A percentile compares a stretch with the other conserved stretches of the same genome.
Evolutionary conservation across 495 filamentous ascomycete species (phyloP).

Genomic region (Poronia punctata): DNA sequence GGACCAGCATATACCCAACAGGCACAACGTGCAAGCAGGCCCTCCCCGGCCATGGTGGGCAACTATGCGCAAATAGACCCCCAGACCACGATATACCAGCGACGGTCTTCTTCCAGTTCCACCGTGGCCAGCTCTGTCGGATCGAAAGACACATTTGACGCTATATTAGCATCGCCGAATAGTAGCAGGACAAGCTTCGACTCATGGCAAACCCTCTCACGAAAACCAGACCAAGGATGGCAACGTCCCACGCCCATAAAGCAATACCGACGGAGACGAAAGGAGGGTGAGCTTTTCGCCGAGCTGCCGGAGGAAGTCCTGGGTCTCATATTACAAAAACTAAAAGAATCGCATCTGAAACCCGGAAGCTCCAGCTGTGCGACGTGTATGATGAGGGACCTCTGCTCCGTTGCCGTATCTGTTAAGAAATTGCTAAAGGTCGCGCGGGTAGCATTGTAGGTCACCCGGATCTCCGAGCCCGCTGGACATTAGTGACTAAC

Average conservation of each 20-base stretch:
- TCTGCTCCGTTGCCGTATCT: conserved; percentile 59
- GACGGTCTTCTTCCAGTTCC: conserved; percentile 19
- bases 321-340: conserved; percentile 42
- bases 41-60: conserved; percentile 19
- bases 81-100: conserved; percentile 16
- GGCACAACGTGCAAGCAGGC: conserved; percentile 10
- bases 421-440: conserved; percentile 62
- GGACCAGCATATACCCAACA: conserved; percentile 15
- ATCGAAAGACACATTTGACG: conserved; percentile 25
- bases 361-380: conserved; percentile 48
- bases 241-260: conserved; percentile 33
- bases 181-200: conserved; percentile 39
- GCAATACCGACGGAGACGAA: conserved; percentile 27
- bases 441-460: conserved; percentile 58
- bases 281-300: conserved; percentile 44
- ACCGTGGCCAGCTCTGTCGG: conserved; percentile 19
- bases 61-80: conserved; percentile 26
- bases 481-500: conserved; percentile 6
- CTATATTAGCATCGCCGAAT: conserved; percentile 21
- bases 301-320: conserved; percentile 53
- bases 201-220: conserved; percentile 25
- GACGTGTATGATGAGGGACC: conserved; percentile 72
- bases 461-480: conserved; percentile 6
- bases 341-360: conserved; percentile 40
- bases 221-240: conserved; percentile 25